Conservation (phyloP, 2,329 filamentous ascomycete species). For the Fusarium sp. region DNA sequence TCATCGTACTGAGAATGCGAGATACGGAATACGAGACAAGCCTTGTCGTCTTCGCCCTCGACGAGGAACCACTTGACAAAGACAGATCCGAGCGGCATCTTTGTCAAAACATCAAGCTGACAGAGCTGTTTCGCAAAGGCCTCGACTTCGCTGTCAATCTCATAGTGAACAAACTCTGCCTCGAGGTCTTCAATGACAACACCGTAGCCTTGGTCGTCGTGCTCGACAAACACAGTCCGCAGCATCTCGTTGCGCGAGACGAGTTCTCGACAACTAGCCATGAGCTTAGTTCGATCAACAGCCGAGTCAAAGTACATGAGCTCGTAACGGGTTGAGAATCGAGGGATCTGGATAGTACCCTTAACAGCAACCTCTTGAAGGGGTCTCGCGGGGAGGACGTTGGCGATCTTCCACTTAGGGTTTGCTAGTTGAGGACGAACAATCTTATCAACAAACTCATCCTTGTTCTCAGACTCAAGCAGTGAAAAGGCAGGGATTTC, state of each 20-base stretch:
- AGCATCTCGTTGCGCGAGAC: constrained; percentile 73
- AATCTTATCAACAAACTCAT: neutral
- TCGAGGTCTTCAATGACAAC: constrained; percentile 60
- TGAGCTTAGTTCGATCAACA: constrained; percentile 62
- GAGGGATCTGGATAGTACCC: constrained; percentile 56
- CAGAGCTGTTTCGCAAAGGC: constrained; percentile 66
- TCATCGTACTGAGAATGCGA: constrained; percentile 79
- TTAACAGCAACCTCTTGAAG: neutral
- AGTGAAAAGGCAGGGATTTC: neutral
- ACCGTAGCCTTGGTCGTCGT: constrained; percentile 62
- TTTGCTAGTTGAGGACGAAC: neutral
- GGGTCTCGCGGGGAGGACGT: neutral
- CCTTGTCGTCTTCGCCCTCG: constrained; percentile 47
- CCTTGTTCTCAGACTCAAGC: neutral
- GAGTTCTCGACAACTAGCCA: constrained; percentile 64
- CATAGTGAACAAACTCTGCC: neutral
- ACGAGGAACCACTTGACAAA: constrained; percentile 72
- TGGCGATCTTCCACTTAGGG: neutral
- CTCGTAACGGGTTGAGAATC: constrained; percentile 73
- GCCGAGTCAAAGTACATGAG: constrained; percentile 69
- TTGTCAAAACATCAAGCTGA: constrained; percentile 65
- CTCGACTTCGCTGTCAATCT: constrained; percentile 58
- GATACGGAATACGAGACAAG: constrained; percentile 68
- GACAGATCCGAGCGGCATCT: constrained; percentile 68
- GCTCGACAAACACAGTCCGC: constrained; percentile 72